Percentiles rank a stretch among this genome's conserved stretches.
These are phyloP conservation scores for Trametes polyzona DNA, from an alignment of 1,284 basidiomycete species.

Conservation along the genomic window DNA sequence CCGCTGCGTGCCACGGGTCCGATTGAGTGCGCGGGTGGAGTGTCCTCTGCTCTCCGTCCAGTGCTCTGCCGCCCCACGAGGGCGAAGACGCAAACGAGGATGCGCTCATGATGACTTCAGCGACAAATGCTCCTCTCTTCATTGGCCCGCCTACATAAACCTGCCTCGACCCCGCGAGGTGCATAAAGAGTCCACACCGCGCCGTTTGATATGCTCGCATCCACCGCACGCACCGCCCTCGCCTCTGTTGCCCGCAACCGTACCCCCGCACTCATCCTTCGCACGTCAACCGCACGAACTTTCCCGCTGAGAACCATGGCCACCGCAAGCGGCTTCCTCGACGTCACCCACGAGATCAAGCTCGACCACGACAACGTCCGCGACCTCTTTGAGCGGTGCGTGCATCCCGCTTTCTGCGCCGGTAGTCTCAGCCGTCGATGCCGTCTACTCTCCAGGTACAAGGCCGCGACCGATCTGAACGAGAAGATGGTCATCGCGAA, in stretches of 20 bases:
- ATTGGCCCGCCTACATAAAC: conserved; percentile 2
- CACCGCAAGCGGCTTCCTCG: conserved; percentile 14
- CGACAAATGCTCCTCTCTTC: not conserved
- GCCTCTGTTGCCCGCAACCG: not conserved
- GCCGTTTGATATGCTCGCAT: not conserved
- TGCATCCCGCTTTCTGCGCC: not conserved
- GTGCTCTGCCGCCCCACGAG: too few species aligned
- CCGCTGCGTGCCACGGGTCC: not conserved
- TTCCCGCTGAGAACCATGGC: conserved; percentile 3
- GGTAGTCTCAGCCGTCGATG: not conserved
- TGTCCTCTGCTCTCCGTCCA: not conserved
- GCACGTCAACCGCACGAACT: not conserved
- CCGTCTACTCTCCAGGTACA: conserved; percentile 8
- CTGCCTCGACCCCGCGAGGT: not conserved
- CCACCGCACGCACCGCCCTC: not conserved
- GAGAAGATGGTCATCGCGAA: conserved; percentile 28
- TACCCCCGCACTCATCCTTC: conserved; percentile 1
- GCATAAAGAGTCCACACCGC: not conserved
- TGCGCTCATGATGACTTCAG: conserved; percentile 13
- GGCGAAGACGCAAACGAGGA: not conserved
- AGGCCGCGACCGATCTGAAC: conserved; percentile 13
- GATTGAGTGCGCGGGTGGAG: not conserved
- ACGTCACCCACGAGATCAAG: conserved; percentile 29
- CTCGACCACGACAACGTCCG: conserved; percentile 34
- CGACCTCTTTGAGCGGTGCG: conserved; percentile 24